Evolutionary conservation across 2,329 filamentous ascomycete genomes (phyloP).

Genomic region (Mycosphaerella sp.): DNA sequence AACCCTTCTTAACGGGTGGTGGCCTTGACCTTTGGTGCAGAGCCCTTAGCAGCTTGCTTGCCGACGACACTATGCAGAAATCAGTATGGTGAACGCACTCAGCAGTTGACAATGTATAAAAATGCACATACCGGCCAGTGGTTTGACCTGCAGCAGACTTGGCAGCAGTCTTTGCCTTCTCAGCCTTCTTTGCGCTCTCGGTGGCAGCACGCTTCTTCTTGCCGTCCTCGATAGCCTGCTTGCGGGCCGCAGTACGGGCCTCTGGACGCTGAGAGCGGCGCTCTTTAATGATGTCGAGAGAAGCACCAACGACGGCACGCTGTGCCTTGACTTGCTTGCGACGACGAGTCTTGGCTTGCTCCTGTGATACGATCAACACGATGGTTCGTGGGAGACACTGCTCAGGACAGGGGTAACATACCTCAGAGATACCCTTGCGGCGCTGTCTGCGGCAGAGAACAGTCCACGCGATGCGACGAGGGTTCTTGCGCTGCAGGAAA

Average conservation of each 20-base stretch:
- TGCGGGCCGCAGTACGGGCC: slow-evolving; percentile 85
- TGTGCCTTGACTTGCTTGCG: slow-evolving; percentile 98
- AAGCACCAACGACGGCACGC: slow-evolving; percentile 98
- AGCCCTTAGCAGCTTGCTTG: slow-evolving; percentile 97
- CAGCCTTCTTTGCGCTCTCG: slow-evolving; percentile 92
- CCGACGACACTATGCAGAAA: slow-evolving; percentile 58
- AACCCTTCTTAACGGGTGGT: slow-evolving; percentile 66
- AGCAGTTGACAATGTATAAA: background rate
- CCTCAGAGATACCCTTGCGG: slow-evolving; percentile 99
- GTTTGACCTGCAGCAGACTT: slow-evolving; percentile 72
- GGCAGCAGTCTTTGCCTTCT: slow-evolving; percentile 93
- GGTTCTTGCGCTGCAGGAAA: slow-evolving; percentile 99
- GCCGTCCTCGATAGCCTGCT: slow-evolving; percentile 86
- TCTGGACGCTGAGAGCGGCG: slow-evolving; percentile 90
- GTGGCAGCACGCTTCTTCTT: slow-evolving; percentile 96
- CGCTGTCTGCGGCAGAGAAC: slow-evolving; percentile 97
- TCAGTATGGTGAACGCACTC: background rate
- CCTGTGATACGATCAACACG: slow-evolving; percentile 52
- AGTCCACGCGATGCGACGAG: slow-evolving; percentile 98
- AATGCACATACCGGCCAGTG: slow-evolving; percentile 45
- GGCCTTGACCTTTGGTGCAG: slow-evolving; percentile 75
- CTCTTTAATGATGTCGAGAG: slow-evolving; percentile 99
- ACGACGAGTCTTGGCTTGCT: slow-evolving; percentile 99
- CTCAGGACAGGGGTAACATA: slow-evolving; percentile 48
- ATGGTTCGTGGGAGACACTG: background rate